phyloP scores from a whole-genome alignment of 208 protist genomes.

The Tritrichomonas musculus region DNA sequence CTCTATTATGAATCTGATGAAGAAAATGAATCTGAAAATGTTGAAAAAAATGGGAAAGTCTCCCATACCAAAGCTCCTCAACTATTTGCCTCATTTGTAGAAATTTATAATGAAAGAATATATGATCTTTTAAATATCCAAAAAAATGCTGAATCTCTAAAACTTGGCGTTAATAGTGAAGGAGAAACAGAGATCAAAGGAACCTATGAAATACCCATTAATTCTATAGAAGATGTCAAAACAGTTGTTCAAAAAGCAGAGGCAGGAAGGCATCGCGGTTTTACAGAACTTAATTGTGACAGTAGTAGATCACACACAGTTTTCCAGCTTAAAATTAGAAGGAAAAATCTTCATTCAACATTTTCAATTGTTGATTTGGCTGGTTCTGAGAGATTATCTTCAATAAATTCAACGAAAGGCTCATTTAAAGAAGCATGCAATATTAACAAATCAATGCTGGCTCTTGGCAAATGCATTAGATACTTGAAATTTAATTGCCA shows the following conservation, averaged over 20 bases:
- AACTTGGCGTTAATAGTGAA: neutral
- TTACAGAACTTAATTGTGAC: neutral
- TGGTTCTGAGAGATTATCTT: neutral
- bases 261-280: neutral
- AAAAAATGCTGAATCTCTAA: neutral
- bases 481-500: neutral
- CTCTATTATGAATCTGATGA: too few species aligned
- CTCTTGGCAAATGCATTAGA: neutral
- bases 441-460: conserved; percentile 22
- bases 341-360: neutral
- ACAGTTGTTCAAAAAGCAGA: neutral
- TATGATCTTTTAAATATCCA: neutral
- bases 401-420: neutral
- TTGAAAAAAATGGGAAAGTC: neutral
- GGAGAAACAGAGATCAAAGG: conserved; percentile 14
- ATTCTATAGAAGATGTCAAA: neutral
- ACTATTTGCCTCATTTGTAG: neutral
- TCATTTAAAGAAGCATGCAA: conserved; percentile 32
- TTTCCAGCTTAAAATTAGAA: neutral
- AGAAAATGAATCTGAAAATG: too few species aligned
- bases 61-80: too few species aligned
- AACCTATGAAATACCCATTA: neutral
- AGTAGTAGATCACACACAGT: conserved; percentile 11
- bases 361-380: conserved; percentile 20
- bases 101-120: conserved; percentile 30